phyloP scores from a whole-genome alignment of 1,284 basidiomycete species.

The Ganoderma leucocontextum region DNA sequence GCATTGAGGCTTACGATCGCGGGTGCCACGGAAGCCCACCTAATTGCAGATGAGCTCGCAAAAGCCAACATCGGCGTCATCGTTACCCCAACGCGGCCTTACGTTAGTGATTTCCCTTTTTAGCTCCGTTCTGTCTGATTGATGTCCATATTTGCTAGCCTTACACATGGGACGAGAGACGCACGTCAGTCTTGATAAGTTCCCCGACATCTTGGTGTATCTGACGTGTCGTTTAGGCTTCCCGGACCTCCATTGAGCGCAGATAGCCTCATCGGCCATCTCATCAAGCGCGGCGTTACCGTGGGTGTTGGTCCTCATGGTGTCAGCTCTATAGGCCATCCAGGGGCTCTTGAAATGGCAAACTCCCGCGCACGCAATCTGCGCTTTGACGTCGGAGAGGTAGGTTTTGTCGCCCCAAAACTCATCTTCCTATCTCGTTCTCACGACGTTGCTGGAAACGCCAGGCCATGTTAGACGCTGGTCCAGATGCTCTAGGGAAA shows the following conservation, averaged over 20 bases:
- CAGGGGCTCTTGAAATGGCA: slow-evolving; percentile 54
- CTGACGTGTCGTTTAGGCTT: slow-evolving; percentile 44
- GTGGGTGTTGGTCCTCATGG: slow-evolving; percentile 68
- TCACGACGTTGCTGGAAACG: background rate
- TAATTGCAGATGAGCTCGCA: slow-evolving; percentile 80
- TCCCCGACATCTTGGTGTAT: background rate
- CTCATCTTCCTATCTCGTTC: slow-evolving; percentile 33
- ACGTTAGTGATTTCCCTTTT: slow-evolving; percentile 37
- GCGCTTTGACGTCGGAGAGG: slow-evolving; percentile 69
- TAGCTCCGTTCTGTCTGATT: background rate
- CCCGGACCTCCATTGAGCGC: slow-evolving; percentile 79
- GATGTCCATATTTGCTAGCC: slow-evolving; percentile 41
- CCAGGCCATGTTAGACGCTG: slow-evolving; percentile 44
- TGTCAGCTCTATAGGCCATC: slow-evolving; percentile 20
- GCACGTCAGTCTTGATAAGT: slow-evolving; percentile 48
- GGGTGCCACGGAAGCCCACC: slow-evolving; percentile 79
- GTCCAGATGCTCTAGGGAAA: slow-evolving; percentile 47
- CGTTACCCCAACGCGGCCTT: slow-evolving; percentile 64
- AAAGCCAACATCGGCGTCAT: slow-evolving; percentile 80
- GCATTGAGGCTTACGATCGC: slow-evolving; percentile 65
- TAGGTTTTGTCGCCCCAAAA: slow-evolving; percentile 36
- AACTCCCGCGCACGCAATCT: slow-evolving; percentile 59
- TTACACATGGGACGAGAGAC: slow-evolving; percentile 60
- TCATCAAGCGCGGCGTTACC: slow-evolving; percentile 73
- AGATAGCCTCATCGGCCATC: slow-evolving; percentile 68